Conservation (phyloP, 768 basidiomycete species). For the Hemileccinum impolitum region DNA sequence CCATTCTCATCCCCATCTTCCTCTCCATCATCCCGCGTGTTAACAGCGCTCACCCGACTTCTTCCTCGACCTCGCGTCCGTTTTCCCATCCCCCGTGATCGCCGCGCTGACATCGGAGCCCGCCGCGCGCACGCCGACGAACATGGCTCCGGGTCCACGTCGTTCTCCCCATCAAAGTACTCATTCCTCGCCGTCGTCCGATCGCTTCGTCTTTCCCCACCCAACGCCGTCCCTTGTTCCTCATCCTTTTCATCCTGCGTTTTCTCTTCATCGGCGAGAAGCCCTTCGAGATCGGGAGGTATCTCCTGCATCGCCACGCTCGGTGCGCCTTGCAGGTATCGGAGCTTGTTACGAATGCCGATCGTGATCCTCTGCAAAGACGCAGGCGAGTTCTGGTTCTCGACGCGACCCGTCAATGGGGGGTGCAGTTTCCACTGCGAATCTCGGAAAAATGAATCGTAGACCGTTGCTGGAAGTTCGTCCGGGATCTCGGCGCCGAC, state of each 20-base stretch:
- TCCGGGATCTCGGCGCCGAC: slow-evolving; percentile 82
- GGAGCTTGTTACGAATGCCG: slow-evolving; percentile 79
- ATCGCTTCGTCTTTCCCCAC: slow-evolving; percentile 52
- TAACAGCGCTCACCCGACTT: slow-evolving; percentile 30
- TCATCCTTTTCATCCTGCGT: slow-evolving; percentile 69
- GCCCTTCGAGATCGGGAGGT: slow-evolving; percentile 82
- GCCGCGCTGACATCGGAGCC: slow-evolving; percentile 8
- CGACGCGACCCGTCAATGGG: slow-evolving; percentile 84
- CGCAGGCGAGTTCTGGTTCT: slow-evolving; percentile 85
- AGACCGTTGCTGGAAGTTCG: slow-evolving; percentile 83
- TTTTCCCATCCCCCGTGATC: slow-evolving; percentile 24
- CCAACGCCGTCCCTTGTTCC: slow-evolving; percentile 53
- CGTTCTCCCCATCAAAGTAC: slow-evolving; percentile 70
- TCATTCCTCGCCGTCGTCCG: slow-evolving; percentile 58
- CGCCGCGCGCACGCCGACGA: slow-evolving; percentile 26
- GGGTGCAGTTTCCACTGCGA: slow-evolving; percentile 93
- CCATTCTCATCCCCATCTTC: slow-evolving; percentile 36
- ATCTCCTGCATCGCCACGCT: slow-evolving; percentile 96
- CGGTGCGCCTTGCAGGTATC: slow-evolving; percentile 94
- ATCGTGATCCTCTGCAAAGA: slow-evolving; percentile 86
- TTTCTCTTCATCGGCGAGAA: slow-evolving; percentile 69
- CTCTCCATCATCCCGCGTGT: slow-evolving; percentile 34
- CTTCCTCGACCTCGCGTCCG: slow-evolving; percentile 31
- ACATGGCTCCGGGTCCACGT: slow-evolving; percentile 52
- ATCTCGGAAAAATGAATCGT: slow-evolving; percentile 91